Percentiles rank a stretch among this genome's conserved stretches.
Conservation (phyloP, 306 rosid genomes). For the Vachellia pachyceras region DNA sequence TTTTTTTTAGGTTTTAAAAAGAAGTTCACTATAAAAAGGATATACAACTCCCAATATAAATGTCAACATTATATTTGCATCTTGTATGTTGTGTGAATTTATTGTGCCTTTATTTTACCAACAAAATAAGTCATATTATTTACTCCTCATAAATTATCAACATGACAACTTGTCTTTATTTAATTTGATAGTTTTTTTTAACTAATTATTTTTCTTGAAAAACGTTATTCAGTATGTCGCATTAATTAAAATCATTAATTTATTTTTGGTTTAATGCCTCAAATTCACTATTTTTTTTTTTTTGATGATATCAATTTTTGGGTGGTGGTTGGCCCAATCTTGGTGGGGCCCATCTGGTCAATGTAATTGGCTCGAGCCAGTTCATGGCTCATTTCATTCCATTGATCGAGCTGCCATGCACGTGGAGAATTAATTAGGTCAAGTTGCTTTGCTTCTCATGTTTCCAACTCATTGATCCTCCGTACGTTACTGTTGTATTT, state of each 20-base stretch:
- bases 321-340: not conserved
- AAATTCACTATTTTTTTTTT: too few relatives aligned
- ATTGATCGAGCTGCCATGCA: constrained; percentile 35
- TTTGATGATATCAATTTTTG: too few relatives aligned
- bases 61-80: too few relatives aligned
- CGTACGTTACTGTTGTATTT: not conserved
- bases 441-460: constrained; percentile 25
- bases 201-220: too few relatives aligned
- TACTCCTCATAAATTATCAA: not conserved
- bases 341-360: constrained; percentile 4
- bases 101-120: not conserved
- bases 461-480: not conserved
- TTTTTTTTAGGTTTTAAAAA: too few relatives aligned
- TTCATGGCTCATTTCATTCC: not conserved
- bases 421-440: constrained; percentile 44
- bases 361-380: constrained; percentile 15
- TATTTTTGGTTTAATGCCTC: too few relatives aligned
- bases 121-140: too few relatives aligned
- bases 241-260: too few relatives aligned
- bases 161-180: not conserved
- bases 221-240: too few relatives aligned
- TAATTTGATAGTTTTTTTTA: too few relatives aligned
- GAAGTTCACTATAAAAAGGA: too few relatives aligned
- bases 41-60: too few relatives aligned
- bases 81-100: not conserved